A percentile compares a stretch with the other conserved stretches of the same genome.
These are phyloP conservation scores for Saccharomycopsis lassenensis DNA, from an alignment of 805 yeast genomes.

Conservation along the genomic window DNA sequence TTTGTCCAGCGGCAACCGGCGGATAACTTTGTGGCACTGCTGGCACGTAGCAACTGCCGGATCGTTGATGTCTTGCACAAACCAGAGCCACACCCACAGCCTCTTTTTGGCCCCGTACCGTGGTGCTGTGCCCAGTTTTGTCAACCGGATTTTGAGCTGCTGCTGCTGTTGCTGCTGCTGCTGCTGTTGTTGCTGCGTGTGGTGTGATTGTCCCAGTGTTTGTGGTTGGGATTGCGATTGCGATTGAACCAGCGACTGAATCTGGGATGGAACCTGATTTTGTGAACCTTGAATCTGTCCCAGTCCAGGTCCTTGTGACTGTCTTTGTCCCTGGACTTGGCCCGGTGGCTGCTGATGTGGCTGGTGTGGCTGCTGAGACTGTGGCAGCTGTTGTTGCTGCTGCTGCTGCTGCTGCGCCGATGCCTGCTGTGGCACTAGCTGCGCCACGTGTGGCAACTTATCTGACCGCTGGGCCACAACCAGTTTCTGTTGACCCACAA, in stretches of 20 bases:
- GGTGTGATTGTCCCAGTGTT: not conserved
- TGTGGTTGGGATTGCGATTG: not conserved
- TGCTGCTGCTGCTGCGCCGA: no score
- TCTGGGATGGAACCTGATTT: no score
- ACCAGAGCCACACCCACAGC: conserved; percentile 59
- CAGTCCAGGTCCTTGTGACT: no score
- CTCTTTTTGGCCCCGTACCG: conserved; percentile 50
- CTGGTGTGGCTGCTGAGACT: conserved; percentile 1
- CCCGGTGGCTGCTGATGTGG: not conserved
- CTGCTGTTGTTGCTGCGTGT: conserved; percentile 1
- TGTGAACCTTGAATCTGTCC: no score
- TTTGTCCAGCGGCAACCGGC: conserved; percentile 39
- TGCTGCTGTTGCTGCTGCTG: not conserved
- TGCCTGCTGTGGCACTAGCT: no score
- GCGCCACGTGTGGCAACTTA: no score
- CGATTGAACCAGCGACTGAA: no score
- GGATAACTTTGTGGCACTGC: conserved; percentile 38
- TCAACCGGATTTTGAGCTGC: conserved; percentile 20
- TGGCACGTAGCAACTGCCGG: conserved; percentile 45
- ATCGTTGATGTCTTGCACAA: conserved; percentile 37
- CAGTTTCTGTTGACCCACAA: no score
- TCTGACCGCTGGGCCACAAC: no score
- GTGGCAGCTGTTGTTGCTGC: not conserved
- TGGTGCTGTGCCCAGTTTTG: conserved; percentile 45
- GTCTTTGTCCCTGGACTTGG: not conserved